These are phyloP conservation scores for Psilocybe sp. DNA, from an alignment of 768 basidiomycete genomes.

Conservation along the genomic window DNA sequence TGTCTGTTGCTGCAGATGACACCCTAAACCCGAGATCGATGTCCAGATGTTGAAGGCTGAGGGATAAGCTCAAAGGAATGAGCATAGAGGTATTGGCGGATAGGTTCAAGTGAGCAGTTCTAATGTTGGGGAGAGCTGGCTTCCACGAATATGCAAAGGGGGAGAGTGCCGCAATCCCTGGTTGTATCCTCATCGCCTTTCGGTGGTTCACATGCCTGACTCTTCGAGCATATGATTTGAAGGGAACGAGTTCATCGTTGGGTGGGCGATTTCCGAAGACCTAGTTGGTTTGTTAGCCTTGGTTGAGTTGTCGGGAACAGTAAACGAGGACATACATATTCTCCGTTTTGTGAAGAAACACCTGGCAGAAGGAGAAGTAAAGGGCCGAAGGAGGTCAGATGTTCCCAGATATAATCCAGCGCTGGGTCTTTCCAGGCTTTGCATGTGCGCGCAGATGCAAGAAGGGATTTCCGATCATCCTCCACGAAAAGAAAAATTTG, in stretches of 20 bases:
- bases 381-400: conserved; percentile 37
- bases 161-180: not conserved
- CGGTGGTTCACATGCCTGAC: conserved; percentile 35
- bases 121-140: conserved; percentile 24
- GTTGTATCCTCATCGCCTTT: conserved; percentile 15
- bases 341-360: conserved; percentile 21
- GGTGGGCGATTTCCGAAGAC: not conserved
- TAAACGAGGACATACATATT: conserved; percentile 29
- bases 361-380: conserved; percentile 37
- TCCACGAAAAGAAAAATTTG: conserved; percentile 34
- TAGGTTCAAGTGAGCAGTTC: conserved; percentile 26
- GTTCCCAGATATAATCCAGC: conserved; percentile 43
- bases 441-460: conserved; percentile 37
- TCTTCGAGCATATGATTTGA: conserved; percentile 31
- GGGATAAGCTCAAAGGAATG: conserved; percentile 31
- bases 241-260: conserved; percentile 21
- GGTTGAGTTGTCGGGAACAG: not conserved
- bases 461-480: conserved; percentile 26
- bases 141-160: not conserved
- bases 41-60: conserved; percentile 30
- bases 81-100: conserved; percentile 20
- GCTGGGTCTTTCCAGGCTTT: conserved; percentile 48
- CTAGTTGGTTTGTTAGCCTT: not conserved
- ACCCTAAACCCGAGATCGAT: conserved; percentile 38
- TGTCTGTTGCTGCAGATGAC: conserved; percentile 14